Base-by-base conservation (phyloP, 345 rosid species). In the Gossypium thurberi region DNA sequence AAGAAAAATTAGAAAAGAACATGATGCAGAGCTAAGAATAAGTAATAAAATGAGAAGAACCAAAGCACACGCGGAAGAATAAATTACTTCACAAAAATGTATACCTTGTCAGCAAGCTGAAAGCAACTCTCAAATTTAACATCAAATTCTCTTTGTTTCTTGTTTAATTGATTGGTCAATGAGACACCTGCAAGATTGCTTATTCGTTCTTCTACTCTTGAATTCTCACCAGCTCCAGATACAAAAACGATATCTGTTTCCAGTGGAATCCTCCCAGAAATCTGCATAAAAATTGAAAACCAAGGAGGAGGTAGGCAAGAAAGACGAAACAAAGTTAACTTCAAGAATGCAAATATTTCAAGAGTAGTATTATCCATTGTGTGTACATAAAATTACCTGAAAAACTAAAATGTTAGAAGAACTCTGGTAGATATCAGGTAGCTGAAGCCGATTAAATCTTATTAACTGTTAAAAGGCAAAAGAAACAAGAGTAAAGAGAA, bases 201-300 rank as follows among this genome's bases (percentile, higher is more conserved):
- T 55, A 88, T 44, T 69, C 97, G 92, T 70, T 84, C 85, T 74
- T 92, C 86, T 59, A 78, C 79, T 61, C 82, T 76, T 69, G 89
- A 82, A 53, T 43, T 72, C 76, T 75, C 75, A 25, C 65, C 79
- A 65, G 85, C 67, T 78, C 95, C 97, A 72, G 98, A 88, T 63
- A 90, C 75, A 78, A 94, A 92, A 37, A 81, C 85, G 75, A 92
- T 80, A 83, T 94, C 98, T 76, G 82, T 64, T 76, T 84, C 86
- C 65, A 89, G 86, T 10, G 90, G 91, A 70, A 79, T 80, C 76
- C 47, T 85, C 17, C 85, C 89, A 77, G 97, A 87, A 76, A 94
- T 81, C 98, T 94, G 82, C 69, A 73, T 15, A 26, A 65, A 15
- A 65, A 70, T 43, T 60, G 73, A 40, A 76, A 73, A 72, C 44